phyloP scores from a whole-genome alignment of 176 grass and related monocot species.

The Chloris gayana region DNA sequence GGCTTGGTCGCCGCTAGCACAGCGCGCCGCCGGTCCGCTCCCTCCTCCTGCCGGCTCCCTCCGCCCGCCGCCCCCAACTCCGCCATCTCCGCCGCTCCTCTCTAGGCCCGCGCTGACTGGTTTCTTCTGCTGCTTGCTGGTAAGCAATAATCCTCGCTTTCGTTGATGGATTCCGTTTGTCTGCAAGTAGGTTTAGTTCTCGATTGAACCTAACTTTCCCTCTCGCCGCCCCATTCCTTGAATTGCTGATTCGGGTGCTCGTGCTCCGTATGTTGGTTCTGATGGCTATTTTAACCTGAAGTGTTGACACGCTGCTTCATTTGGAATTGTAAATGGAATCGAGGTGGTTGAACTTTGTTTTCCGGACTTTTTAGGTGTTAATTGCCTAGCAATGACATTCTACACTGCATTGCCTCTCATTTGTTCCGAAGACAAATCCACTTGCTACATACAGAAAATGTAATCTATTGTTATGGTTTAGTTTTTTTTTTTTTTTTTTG shows the following conservation, averaged over 20 bases:
- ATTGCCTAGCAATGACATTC: not conserved
- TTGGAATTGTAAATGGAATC: not conserved
- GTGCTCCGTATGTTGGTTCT: not conserved
- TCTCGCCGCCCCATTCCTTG: not conserved
- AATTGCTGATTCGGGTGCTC: not conserved
- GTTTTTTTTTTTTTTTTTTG: not conserved
- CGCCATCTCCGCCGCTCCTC: not conserved
- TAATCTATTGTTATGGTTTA: conserved; percentile 2
- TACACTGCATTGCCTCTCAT: not conserved
- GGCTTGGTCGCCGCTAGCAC: not conserved
- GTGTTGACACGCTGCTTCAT: not conserved
- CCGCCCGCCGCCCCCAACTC: not conserved
- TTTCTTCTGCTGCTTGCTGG: conserved; percentile 3
- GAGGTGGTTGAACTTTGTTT: not conserved
- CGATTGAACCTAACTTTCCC: not conserved
- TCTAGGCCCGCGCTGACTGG: not conserved
- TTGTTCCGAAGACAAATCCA: not conserved
- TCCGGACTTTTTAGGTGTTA: not conserved
- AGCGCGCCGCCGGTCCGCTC: not conserved
- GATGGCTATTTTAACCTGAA: conserved; percentile 2
- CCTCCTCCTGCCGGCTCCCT: not conserved
- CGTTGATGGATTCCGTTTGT: not conserved
- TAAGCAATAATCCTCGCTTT: not conserved
- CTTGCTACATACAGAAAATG: not conserved
- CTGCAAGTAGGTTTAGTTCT: not conserved